These are phyloP conservation scores for Phallus indusiatus DNA, from an alignment of 768 basidiomycete species.

Conservation along the genomic window DNA sequence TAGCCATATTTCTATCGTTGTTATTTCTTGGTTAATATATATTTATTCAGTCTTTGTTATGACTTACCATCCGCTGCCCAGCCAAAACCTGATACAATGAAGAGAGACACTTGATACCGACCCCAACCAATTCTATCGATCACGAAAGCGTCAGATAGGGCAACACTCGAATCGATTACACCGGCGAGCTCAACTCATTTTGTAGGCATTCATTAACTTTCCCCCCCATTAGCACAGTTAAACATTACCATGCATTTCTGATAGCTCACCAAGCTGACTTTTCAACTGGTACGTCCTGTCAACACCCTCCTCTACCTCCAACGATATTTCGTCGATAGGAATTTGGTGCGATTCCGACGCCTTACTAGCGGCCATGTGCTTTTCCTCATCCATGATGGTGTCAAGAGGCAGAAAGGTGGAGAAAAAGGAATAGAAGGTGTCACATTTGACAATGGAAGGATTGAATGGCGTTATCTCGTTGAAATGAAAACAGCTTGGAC, in stretches of 20 bases:
- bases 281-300: constrained; percentile 25
- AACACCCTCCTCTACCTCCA: constrained; percentile 17
- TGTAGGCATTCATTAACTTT: constrained; percentile 38
- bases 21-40: too few species aligned
- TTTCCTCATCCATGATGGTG: not conserved
- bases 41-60: too few species aligned
- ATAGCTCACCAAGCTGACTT: constrained; percentile 21
- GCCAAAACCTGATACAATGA: constrained; percentile 36
- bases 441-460: not conserved
- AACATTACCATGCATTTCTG: not conserved
- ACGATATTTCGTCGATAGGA: too few species aligned
- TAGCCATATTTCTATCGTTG: constrained; percentile 30
- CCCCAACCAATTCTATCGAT: constrained; percentile 37
- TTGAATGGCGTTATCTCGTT: not conserved
- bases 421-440: not conserved
- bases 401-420: not conserved
- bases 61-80: constrained; percentile 40
- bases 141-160: not conserved
- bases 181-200: constrained; percentile 21
- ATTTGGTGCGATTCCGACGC: not conserved
- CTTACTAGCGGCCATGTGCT: not conserved
- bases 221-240: not conserved
- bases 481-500: not conserved
- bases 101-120: constrained; percentile 39
- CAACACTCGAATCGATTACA: not conserved